Evolutionary conservation across 257 asterid species (phyloP).

Genomic region (Nicotiana attenuata): DNA sequence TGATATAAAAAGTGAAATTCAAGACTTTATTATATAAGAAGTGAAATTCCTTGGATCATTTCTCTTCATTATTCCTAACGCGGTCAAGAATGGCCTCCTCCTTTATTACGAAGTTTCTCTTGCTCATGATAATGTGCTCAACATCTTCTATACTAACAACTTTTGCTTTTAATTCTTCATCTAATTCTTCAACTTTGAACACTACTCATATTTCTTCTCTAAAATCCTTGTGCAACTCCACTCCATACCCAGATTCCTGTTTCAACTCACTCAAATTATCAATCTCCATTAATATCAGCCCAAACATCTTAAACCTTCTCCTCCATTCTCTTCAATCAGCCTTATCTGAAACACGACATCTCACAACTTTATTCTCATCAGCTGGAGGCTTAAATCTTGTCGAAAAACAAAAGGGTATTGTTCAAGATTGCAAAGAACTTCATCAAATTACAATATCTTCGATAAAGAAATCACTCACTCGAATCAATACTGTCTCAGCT

Average conservation of each 20-base stretch:
- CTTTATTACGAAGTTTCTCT: background rate
- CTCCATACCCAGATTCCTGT: conserved; percentile 63
- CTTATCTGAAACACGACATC: conserved; percentile 36
- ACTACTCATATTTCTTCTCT: conserved; percentile 26
- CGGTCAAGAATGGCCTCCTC: background rate
- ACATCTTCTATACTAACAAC: background rate
- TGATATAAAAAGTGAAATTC: background rate
- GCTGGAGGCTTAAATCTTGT: conserved; percentile 27
- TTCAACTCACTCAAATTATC: conserved; percentile 52
- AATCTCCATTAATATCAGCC: conserved; percentile 45
- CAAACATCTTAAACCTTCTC: conserved; percentile 43
- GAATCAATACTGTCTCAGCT: conserved; percentile 12
- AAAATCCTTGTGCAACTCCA: conserved; percentile 48
- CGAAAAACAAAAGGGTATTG: conserved; percentile 63
- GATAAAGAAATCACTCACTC: conserved; percentile 38
- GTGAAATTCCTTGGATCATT: background rate
- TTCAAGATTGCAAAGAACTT: conserved; percentile 67
- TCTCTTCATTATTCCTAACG: background rate
- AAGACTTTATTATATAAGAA: background rate
- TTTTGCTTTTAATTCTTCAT: conserved; percentile 23
- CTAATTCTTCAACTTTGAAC: conserved; percentile 1
- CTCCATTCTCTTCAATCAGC: conserved; percentile 60
- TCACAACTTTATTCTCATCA: conserved; percentile 41
- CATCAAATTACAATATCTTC: conserved; percentile 60
- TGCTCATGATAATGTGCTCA: background rate